Base-by-base conservation (phyloP, 2,329 filamentous ascomycete genomes). In the Pestalotiopsis sp. region DNA sequence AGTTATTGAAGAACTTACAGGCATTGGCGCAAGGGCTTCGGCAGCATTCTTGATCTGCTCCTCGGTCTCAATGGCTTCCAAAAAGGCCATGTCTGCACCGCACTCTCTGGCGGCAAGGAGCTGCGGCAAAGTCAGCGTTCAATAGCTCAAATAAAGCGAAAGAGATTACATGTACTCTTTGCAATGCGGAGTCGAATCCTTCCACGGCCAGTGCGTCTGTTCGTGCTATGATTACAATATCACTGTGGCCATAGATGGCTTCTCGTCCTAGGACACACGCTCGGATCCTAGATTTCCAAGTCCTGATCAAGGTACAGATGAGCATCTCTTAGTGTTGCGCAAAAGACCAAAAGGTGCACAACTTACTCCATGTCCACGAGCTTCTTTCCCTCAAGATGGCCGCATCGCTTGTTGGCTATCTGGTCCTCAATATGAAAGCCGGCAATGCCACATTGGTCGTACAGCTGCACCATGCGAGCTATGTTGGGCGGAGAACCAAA, bases 201-300 rank as follows among this genome's bases (percentile, higher is more conserved):
- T 62, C 55, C 11, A 62, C 49, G 12, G 38, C 49, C 23, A 67
- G 49, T 14, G 68, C 61, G 52, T 89, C 88, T 2, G 87, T 89
- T 31, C 87, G 81, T 11, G 87, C 87, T 68, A 90, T 88, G 66
- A 90, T 83, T n/a, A 90, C 81, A 65, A 89, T 87, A 68, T 89
- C 87, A 12, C 80, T 78, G 5, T 77, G 79, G 36, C 66, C 61
- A 49, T 68, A 68, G 59, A 81, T 75, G 57, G 81, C 77, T 49
- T 80, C 75, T 17, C 80, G 77, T 7, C 80, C 77, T 2, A 68
- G n/a, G 2, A 68, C 67, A 13, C 61, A 65, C 11, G 67, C 67
- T 7, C 67, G 67, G 36, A 68, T 68, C 25, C 67, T 49, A 12
- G 66, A 64, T 57, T 64, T 68, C 67, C 62, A 65, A 4, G 55